Base-by-base conservation (phyloP, 371 early-diverging fungal species). In the Mucor irregularis region DNA sequence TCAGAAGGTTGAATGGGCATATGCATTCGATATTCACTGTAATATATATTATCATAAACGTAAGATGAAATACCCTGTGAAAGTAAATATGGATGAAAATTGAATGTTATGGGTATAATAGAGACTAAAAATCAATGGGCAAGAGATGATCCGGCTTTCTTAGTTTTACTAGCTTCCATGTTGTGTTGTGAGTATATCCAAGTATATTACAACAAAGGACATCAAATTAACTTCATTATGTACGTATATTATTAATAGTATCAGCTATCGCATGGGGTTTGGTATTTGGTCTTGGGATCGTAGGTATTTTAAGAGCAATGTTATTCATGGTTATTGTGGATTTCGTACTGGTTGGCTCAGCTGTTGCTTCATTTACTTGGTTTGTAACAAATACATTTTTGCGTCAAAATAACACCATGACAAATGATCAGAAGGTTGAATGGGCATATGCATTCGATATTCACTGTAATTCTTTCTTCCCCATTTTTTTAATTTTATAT, bases 41-140 rank as follows among this genome's bases (percentile, higher is more conserved):
- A 95, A 90, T 62, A 91, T 95, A 37, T 92, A 92, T 71, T 92
- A 93, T 67, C 91, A 93, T 73, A 92, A 90, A 69, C 93, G 90
- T 90, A 79, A 49, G 49, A 40, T 14, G 39, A 25, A 16, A 49
- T 9, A 61, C n/a, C n/a, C n/a, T n/a, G n/a, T n/a, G n/a, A 6
- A 25, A 22, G 16, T 5, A 13, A 11, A 42, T 24, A 42, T 24
- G 24, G 10, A 42, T 24, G 1, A n/a, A n/a, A n/a, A n/a, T n/a
- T n/a, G n/a, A n/a, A n/a, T n/a, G n/a, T n/a, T n/a, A 37, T 10
- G 14, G 24, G 13, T n/a, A 28, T 5, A 31, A 29, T 55, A 92
- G 93, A 95, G 72, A 94, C 96, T 21, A 95, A 95, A 66, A 95
- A 94, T 70, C 94, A 94, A 57, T 95, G 95, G 95, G 92, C 95